phyloP scores from a whole-genome alignment of 2,329 filamentous ascomycete species.

The Diaporthe australafricana region DNA sequence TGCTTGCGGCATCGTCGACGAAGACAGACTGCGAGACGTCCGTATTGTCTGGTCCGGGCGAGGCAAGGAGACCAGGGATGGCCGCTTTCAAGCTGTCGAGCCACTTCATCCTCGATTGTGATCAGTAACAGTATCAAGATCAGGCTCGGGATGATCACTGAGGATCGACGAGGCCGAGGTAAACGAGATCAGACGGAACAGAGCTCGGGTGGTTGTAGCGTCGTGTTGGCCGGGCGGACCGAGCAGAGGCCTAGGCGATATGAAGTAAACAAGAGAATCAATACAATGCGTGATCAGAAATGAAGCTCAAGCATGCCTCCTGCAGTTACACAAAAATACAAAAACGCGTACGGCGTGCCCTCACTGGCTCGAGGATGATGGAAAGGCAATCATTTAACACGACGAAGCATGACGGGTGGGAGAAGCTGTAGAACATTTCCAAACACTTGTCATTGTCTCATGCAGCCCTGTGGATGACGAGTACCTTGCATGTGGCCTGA shows the following conservation, averaged over 20 bases:
- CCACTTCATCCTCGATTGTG: conserved; percentile 37
- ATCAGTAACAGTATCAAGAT: neutral
- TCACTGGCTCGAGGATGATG: neutral
- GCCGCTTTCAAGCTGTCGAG: conserved; percentile 35
- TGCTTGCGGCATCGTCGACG: conserved; percentile 34
- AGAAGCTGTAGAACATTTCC: neutral
- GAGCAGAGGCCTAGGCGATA: neutral
- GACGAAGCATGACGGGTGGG: neutral
- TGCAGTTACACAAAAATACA: neutral
- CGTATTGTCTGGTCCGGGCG: conserved; percentile 13
- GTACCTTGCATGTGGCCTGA: conserved; percentile 5
- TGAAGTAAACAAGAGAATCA: conserved; percentile 11
- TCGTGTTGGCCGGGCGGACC: neutral
- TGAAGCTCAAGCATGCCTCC: neutral
- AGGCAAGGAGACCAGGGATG: conserved; percentile 34
- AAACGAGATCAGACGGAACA: neutral
- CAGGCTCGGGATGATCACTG: neutral
- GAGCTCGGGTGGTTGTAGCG: neutral
- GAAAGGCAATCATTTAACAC: neutral
- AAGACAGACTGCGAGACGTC: conserved; percentile 21
- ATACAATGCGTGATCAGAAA: neutral
- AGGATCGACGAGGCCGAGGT: neutral
- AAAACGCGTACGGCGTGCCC: neutral
- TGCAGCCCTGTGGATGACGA: conserved; percentile 7
- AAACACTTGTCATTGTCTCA: conserved; percentile 22